phyloP scores from a whole-genome alignment of 2,329 filamentous ascomycete species.

The Penicillium griseofulvum region DNA sequence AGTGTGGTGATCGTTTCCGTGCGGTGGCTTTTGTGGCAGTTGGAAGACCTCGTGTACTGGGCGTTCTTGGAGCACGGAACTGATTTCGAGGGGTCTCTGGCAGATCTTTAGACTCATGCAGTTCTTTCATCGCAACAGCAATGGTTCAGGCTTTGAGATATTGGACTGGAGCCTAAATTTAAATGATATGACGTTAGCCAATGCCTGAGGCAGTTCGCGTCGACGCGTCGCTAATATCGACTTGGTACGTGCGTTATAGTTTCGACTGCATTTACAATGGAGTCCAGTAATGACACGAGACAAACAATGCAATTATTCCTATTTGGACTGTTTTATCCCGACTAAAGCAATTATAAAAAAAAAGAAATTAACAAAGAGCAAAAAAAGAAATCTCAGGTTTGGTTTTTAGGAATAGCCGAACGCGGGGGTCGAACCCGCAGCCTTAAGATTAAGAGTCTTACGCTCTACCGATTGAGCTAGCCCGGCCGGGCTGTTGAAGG shows the following conservation, averaged over 20 bases:
- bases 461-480: slow-evolving; percentile 51
- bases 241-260: slow-evolving; percentile 2
- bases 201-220: slow-evolving; percentile 5
- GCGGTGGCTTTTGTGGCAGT: slow-evolving; percentile 16
- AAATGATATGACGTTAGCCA: slow-evolving; percentile 18
- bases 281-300: background rate
- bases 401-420: slow-evolving; percentile 36
- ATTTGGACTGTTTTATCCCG: background rate
- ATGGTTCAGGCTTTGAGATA: slow-evolving; percentile 8
- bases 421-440: slow-evolving; percentile 45
- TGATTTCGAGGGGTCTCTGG: slow-evolving; percentile 18
- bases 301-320: background rate
- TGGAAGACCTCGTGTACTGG: slow-evolving; percentile 6
- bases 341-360: too few species aligned
- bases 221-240: slow-evolving; percentile 10
- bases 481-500: slow-evolving; percentile 31
- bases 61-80: slow-evolving; percentile 25
- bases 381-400: slow-evolving; percentile 7
- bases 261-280: background rate
- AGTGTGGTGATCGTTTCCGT: slow-evolving; percentile 11
- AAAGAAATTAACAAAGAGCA: background rate
- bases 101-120: slow-evolving; percentile 10
- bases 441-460: slow-evolving; percentile 29
- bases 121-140: slow-evolving; percentile 31
- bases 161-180: slow-evolving; percentile 2